These are phyloP conservation scores for Leavenworthia alabamica DNA, from an alignment of 345 rosid genomes.

Conservation along the genomic window DNA sequence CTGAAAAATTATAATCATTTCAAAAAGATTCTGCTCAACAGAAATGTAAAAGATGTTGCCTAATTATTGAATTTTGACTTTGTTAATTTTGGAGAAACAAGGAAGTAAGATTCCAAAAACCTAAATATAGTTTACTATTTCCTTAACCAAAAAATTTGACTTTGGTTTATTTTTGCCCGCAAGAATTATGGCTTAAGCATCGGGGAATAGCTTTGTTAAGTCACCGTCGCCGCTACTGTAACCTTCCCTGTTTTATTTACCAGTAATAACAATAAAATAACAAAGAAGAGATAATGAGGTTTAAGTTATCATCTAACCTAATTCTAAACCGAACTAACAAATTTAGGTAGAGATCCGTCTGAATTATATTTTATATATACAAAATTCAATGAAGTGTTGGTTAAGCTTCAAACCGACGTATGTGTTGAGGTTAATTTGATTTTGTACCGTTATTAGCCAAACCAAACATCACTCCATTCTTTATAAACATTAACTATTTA, in stretches of 20 bases:
- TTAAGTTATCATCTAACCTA: conserved; percentile 8
- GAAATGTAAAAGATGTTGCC: conserved; percentile 17
- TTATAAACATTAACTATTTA: not conserved
- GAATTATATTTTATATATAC: not conserved
- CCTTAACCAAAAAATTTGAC: not conserved
- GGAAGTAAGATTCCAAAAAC: conserved; percentile 22
- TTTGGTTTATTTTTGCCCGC: not conserved
- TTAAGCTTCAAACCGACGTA: not conserved
- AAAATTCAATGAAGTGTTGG: not conserved
- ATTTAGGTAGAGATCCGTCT: conserved; percentile 5
- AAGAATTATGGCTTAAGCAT: conserved; percentile 19
- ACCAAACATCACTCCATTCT: not conserved
- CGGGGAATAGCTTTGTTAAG: not conserved
- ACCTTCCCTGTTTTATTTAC: not conserved
- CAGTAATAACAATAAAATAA: not conserved
- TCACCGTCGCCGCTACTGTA: conserved; percentile 16
- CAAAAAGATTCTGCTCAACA: not conserved
- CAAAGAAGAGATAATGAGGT: not conserved
- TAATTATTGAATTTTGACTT: conserved; percentile 15
- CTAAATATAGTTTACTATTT: not conserved
- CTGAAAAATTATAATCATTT: not conserved
- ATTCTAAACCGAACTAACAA: not conserved
- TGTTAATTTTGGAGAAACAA: not conserved
- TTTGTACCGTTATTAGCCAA: not conserved
- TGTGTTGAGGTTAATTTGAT: not conserved